Base-by-base conservation (phyloP, 2,329 filamentous ascomycete genomes). In the Emergomyces pasteurianus region DNA sequence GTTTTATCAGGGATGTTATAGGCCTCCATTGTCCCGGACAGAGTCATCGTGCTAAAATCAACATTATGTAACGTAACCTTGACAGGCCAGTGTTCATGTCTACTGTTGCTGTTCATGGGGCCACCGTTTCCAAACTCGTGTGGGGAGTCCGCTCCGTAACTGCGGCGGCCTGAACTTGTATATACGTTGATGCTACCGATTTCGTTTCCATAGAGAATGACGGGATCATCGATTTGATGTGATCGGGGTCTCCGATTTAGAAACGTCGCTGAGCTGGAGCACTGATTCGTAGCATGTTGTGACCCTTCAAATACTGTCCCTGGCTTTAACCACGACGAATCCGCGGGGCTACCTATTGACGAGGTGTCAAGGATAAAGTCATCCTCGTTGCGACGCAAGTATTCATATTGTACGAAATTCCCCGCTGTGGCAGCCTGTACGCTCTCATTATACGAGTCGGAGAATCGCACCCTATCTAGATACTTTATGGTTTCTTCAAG, bases 11-110 rank as follows among this genome's bases (percentile, higher is more conserved):
- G 84, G 14, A 86, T 84, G 65, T 87, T 85, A 73, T 85, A 86
- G 4, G 85, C 85, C 71, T 86, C 83, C 85, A 88, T 88, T 8
- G 84, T 87, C 3, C 85, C 85, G 26, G 83, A 82, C 21, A 88
- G 71, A 0, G 82, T 83, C 83, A 87, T 85, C 21, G 74, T 77
- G 4, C 77, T 74, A 66, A 80, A 80, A 70, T 88, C 83, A 53
- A 87, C 79, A 21, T 80, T 76, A 66, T 87, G 83, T 46, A 88
- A 81, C 2, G 80, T 85, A 59, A 88, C 84, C 63, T 84, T 85
- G 38, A 88, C 85, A 7, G 84, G 84, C 85, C 85, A 88, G 52
- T 81, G 79, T 77, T 75, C 61, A 53, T 58, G 2, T 60, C 61
- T 26, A 49, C 59, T 59, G 34, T 12, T 55, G 52, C 34, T 55